Evolutionary conservation across 257 asterid species (phyloP).

Genomic region (Petunia axillaris): DNA sequence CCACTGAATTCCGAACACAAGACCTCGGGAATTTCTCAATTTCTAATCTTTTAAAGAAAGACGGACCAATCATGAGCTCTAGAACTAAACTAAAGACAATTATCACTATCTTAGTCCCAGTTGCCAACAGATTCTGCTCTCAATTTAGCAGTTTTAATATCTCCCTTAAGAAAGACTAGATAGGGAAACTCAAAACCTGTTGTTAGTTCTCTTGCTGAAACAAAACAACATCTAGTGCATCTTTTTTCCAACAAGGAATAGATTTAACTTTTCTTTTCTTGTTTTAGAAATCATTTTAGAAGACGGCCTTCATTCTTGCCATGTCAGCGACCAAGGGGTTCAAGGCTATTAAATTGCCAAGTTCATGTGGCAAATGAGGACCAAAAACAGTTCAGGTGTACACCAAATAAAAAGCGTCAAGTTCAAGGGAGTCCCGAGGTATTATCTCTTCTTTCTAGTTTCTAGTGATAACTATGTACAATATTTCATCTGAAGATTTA

Average conservation of each 20-base stretch:
- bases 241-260: neutral
- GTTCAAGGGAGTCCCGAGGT: too few relatives aligned
- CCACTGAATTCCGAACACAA: too few relatives aligned
- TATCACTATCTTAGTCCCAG: neutral
- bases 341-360: too few relatives aligned
- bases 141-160: neutral
- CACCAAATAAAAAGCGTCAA: too few relatives aligned
- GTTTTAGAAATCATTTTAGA: neutral
- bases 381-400: too few relatives aligned
- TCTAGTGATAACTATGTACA: neutral
- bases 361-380: too few relatives aligned
- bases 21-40: too few relatives aligned
- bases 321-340: too few relatives aligned
- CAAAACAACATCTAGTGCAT: neutral
- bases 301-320: neutral
- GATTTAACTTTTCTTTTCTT: neutral
- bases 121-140: slow-evolving; percentile 3
- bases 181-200: neutral
- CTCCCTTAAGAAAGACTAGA: neutral
- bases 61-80: neutral
- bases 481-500: neutral
- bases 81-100: neutral
- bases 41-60: too few relatives aligned
- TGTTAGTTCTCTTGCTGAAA: neutral
- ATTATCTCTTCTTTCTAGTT: neutral